Evolutionary conservation across 1,139 yeast species (phyloP).

Genomic region (Suhomyces ambrosiae): DNA sequence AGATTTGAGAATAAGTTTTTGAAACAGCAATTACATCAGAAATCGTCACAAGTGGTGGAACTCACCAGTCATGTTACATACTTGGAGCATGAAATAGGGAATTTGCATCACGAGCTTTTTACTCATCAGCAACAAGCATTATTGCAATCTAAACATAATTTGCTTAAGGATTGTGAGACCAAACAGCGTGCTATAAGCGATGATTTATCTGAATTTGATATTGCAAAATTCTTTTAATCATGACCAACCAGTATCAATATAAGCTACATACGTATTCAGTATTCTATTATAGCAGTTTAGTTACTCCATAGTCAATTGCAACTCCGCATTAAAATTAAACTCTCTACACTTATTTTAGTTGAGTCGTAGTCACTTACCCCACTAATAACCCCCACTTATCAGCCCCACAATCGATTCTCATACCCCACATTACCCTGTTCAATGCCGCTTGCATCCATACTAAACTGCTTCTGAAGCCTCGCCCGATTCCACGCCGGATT

Average conservation of each 20-base stretch:
- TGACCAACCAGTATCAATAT: no score
- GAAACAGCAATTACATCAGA: slow-evolving; percentile 21
- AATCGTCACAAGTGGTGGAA: slow-evolving; percentile 27
- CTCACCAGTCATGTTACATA: slow-evolving; percentile 32
- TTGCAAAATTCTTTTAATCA: slow-evolving; percentile 2
- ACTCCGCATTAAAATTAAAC: no score
- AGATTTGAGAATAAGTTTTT: slow-evolving; percentile 41
- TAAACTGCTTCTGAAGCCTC: no score
- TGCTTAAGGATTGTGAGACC: slow-evolving; percentile 3
- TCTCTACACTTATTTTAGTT: no score
- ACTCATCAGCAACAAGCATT: slow-evolving; percentile 2
- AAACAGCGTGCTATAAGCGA: slow-evolving; percentile 3
- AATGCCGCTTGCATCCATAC: no score
- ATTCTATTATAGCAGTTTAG: no score
- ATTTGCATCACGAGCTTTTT: slow-evolving; percentile 6
- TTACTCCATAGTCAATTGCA: no score
- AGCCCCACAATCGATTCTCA: no score
- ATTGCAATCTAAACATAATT: neutral
- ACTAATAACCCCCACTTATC: no score
- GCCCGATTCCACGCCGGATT: no score
- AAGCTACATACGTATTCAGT: neutral
- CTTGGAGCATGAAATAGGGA: slow-evolving; percentile 28
- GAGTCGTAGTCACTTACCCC: no score
- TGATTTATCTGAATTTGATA: slow-evolving; percentile 7
- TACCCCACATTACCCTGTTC: no score